A percentile compares a stretch with the other conserved stretches of the same genome.
These are phyloP conservation scores for Colletotrichum echinochloae DNA, from an alignment of 2,329 filamentous ascomycete species.

Conservation along the genomic window DNA sequence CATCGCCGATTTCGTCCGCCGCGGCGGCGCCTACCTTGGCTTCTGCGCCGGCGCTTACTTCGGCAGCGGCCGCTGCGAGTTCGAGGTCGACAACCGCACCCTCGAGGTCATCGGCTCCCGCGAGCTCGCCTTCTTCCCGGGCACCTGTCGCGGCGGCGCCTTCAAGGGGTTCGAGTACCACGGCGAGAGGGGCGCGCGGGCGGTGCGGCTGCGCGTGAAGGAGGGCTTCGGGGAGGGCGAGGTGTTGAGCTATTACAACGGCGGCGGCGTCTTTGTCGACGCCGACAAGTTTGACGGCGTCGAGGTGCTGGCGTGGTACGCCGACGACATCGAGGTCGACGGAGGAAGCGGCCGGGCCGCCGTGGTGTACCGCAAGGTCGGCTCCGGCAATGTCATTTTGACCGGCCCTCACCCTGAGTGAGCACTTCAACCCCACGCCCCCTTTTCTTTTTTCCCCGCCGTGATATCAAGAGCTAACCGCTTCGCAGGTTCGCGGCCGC, in stretches of 20 bases:
- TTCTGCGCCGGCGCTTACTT: constrained; percentile 98
- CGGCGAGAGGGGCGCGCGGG: constrained; percentile 85
- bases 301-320: constrained; percentile 85
- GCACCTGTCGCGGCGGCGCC: constrained; percentile 85
- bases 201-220: constrained; percentile 74
- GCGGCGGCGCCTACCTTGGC: constrained; percentile 87
- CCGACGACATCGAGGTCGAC: constrained; percentile 80
- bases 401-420: constrained; percentile 95
- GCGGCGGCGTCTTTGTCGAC: constrained; percentile 92
- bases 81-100: constrained; percentile 80
- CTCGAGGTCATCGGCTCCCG: constrained; percentile 88
- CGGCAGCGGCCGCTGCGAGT: constrained; percentile 84
- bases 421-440: constrained; percentile 33
- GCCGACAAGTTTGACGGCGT: constrained; percentile 75
- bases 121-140: constrained; percentile 90
- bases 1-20: constrained; percentile 87
- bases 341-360: constrained; percentile 80
- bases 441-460: not conserved
- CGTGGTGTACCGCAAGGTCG: constrained; percentile 84
- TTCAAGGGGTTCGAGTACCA: constrained; percentile 92
- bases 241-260: constrained; percentile 90
- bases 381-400: constrained; percentile 81
- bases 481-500: constrained; percentile 78
- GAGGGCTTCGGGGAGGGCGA: constrained; percentile 64
- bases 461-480: not conserved